Evolutionary conservation across 2,329 filamentous ascomycete genomes (phyloP), one percentile per base, ranked within the genome.

Genomic region (Neonectria neomacrospora): DNA sequence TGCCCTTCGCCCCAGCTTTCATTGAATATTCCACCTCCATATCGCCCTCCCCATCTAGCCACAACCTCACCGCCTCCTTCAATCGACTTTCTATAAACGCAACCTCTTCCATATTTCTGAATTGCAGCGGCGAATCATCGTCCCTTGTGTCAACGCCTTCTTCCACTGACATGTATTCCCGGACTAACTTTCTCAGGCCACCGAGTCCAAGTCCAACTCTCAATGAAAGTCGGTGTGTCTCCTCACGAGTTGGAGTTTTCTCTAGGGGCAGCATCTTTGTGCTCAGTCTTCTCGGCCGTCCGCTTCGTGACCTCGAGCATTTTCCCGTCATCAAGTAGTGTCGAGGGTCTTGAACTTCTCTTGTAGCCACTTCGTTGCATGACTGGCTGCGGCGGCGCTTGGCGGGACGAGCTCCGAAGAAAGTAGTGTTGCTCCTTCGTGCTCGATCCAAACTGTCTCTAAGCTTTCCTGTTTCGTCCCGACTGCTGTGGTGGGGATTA

Each of bases 261-360:
- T 75, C 75, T 8, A 77, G 60, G 9, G 73, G 71, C 34, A 75
- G 64, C 37, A 54, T 67, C 20, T 54, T 67, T 5, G 72, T 73
- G 14, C 63, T 64, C 16, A 71, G 26, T 18, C 72, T 63, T 60
- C 68, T 73, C 34, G 57, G 45, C 32, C 64, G 66, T 20, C 67
- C 68, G 20, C 66, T 61, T 28, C 44, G 58, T 30, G 64, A 58
- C 28, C 52, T 65, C 34, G 66, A 67, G 44, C 66, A 61, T 30
- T 67, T 58, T 48, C 70, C 37, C 23, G 62, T 65, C 18, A 74
- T 70, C 9, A 70, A 61, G 57, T 70, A 66, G 5, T 52, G 57
- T n/a, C 67, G 64, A 39, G 68, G 58, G 28, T 74, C 70, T 39
- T 59, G 53, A 18, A 50, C 57, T 18, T 61, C 57, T 20, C 44